phyloP scores from a whole-genome alignment of 495 filamentous ascomycete species.

The Podospora pseudocomata region DNA sequence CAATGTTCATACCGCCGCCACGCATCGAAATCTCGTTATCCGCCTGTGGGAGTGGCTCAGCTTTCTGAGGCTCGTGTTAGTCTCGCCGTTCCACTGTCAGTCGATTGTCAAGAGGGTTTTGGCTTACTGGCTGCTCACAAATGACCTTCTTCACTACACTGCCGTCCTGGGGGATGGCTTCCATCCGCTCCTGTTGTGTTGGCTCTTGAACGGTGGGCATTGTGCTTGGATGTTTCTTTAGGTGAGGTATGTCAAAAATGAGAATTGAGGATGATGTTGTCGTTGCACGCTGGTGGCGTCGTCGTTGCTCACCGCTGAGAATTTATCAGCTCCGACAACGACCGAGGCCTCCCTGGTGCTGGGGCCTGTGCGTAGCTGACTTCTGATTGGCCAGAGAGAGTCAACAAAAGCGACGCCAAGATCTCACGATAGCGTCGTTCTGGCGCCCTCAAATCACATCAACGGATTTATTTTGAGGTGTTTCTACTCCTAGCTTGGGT shows the following conservation, averaged over 20 bases:
- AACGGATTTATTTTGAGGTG: too few species aligned
- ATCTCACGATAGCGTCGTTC: too few species aligned
- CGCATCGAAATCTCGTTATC: constrained; percentile 18
- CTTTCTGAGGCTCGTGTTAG: constrained; percentile 7
- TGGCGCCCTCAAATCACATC: too few species aligned
- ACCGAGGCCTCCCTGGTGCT: neutral
- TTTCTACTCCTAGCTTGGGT: too few species aligned
- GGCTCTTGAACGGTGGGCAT: constrained; percentile 25
- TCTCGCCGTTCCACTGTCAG: neutral
- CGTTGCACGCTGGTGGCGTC: too few species aligned
- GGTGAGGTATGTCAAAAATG: neutral
- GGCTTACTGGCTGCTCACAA: constrained; percentile 16
- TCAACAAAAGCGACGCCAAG: too few species aligned
- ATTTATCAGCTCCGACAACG: neutral
- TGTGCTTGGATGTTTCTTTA: constrained; percentile 5
- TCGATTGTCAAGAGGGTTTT: neutral
- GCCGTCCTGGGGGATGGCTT: constrained; percentile 11
- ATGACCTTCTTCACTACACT: constrained; percentile 6
- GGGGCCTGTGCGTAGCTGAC: neutral
- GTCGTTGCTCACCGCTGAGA: neutral
- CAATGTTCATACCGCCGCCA: constrained; percentile 20
- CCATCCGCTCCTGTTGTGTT: constrained; percentile 28
- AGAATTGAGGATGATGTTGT: neutral
- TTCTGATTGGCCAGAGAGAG: too few species aligned
- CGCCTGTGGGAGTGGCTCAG: constrained; percentile 12